Percentiles rank a stretch among this genome's conserved stretches.
These are phyloP conservation scores for Hansenula lynferdii DNA, from an alignment of 1,139 yeast species.

Conservation along the genomic window DNA sequence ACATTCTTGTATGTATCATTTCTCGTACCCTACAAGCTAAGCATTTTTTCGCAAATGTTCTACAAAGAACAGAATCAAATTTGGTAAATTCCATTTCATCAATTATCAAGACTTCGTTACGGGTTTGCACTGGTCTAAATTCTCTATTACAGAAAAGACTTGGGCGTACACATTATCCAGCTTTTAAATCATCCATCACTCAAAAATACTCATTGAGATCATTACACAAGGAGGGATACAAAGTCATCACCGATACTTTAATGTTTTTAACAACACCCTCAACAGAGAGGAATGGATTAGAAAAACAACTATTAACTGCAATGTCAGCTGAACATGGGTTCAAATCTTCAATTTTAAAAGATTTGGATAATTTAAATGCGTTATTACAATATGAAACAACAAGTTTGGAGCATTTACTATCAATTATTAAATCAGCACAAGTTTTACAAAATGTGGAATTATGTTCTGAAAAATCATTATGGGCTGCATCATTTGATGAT, in stretches of 20 bases:
- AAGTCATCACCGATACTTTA: slow-evolving; percentile 19
- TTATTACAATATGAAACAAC: neutral
- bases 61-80: neutral
- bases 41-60: slow-evolving; percentile 9
- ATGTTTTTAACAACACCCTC: slow-evolving; percentile 12
- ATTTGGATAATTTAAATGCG: neutral
- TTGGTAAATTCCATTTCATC: too few species aligned
- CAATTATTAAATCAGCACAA: neutral
- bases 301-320: neutral
- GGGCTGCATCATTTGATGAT: neutral
- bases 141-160: slow-evolving; percentile 17
- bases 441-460: neutral
- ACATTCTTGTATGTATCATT: slow-evolving; percentile 9
- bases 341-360: neutral
- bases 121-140: slow-evolving; percentile 14
- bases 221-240: slow-evolving; percentile 19
- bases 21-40: slow-evolving; percentile 16
- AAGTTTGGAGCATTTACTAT: neutral
- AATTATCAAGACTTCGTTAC: slow-evolving; percentile 4
- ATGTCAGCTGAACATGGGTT: neutral
- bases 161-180: slow-evolving; percentile 17
- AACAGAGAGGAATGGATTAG: slow-evolving; percentile 2
- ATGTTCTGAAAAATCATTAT: neutral
- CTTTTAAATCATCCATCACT: slow-evolving; percentile 18
- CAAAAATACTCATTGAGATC: slow-evolving; percentile 18